Evolutionary conservation across 177 flowering plant species (phyloP).

Genomic region (Vitis hybrid): DNA sequence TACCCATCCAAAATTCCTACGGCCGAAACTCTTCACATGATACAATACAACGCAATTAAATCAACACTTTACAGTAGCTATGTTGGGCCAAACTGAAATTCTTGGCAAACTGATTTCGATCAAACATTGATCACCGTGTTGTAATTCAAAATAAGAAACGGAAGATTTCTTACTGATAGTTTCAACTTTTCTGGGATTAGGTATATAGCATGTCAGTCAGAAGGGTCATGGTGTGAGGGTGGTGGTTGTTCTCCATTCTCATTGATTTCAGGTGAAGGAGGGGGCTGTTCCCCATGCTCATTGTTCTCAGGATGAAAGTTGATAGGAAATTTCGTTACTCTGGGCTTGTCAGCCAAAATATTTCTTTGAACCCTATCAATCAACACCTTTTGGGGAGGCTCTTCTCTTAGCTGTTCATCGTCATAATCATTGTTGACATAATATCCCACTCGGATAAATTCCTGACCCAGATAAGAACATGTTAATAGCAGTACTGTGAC

Average conservation of each 20-base stretch:
- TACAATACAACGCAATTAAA: too few relatives aligned
- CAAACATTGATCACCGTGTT: too few relatives aligned
- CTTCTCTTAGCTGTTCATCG: conserved; percentile 90
- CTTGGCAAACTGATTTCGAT: too few relatives aligned
- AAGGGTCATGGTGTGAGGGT: conserved; percentile 13
- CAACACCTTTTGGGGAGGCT: conserved; percentile 89
- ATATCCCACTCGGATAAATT: conserved; percentile 92
- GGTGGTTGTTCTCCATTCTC: conserved; percentile 26
- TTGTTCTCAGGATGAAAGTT: conserved; percentile 87
- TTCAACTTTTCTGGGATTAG: too few relatives aligned
- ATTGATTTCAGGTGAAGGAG: conserved; percentile 40
- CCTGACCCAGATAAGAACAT: conserved; percentile 94
- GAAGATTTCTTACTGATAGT: too few relatives aligned
- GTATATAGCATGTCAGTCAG: background rate
- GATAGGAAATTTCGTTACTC: conserved; percentile 96
- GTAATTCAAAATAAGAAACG: too few relatives aligned
- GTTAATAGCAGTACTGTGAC: conserved; percentile 91
- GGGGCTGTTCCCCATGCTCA: conserved; percentile 52
- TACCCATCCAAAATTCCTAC: too few relatives aligned
- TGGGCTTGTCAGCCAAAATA: conserved; percentile 87
- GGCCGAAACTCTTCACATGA: too few relatives aligned
- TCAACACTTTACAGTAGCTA: too few relatives aligned
- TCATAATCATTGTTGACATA: conserved; percentile 98
- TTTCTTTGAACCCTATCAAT: conserved; percentile 88
- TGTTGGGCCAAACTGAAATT: too few relatives aligned